These are phyloP conservation scores for Eimeria sp. DNA, from an alignment of 169 alveolate species.

Conservation along the genomic window DNA sequence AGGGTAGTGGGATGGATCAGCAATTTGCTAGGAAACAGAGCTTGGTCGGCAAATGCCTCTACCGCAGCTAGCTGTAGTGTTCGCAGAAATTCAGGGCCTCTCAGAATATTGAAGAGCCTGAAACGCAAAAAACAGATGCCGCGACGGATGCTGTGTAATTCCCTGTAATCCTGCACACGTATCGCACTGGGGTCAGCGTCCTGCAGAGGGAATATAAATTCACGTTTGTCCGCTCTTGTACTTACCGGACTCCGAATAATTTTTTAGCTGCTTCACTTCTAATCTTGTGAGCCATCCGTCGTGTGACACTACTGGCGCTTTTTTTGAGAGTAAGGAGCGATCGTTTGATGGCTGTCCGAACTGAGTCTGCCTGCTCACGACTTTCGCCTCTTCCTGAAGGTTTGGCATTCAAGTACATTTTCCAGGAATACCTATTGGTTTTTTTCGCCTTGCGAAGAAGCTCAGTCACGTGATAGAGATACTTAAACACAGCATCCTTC, in stretches of 20 bases:
- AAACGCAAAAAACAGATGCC: neutral
- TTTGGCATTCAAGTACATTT: slow-evolving; percentile 57
- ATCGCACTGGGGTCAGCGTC: neutral
- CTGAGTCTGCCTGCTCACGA: slow-evolving; percentile 22
- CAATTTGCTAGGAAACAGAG: slow-evolving; percentile 37
- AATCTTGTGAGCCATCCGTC: slow-evolving; percentile 13
- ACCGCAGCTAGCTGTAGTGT: slow-evolving; percentile 58
- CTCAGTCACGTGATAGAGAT: slow-evolving; percentile 32
- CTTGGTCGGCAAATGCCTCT: slow-evolving; percentile 60
- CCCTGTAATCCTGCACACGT: neutral
- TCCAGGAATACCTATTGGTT: slow-evolving; percentile 58
- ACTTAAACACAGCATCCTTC: slow-evolving; percentile 28
- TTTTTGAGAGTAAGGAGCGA: slow-evolving; percentile 23
- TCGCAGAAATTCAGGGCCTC: slow-evolving; percentile 42
- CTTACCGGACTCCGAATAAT: slow-evolving; percentile 43
- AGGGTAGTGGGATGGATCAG: slow-evolving; percentile 48
- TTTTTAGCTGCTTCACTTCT: slow-evolving; percentile 46
- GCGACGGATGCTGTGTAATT: neutral
- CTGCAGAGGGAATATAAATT: neutral
- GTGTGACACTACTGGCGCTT: neutral
- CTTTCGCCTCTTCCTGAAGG: slow-evolving; percentile 30
- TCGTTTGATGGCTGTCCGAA: slow-evolving; percentile 35
- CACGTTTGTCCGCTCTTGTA: neutral
- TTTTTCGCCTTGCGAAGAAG: slow-evolving; percentile 62
- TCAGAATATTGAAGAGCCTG: slow-evolving; percentile 45